Base-by-base conservation (phyloP, 2,329 filamentous ascomycete genomes). In the Chaetomium strumarium region DNA sequence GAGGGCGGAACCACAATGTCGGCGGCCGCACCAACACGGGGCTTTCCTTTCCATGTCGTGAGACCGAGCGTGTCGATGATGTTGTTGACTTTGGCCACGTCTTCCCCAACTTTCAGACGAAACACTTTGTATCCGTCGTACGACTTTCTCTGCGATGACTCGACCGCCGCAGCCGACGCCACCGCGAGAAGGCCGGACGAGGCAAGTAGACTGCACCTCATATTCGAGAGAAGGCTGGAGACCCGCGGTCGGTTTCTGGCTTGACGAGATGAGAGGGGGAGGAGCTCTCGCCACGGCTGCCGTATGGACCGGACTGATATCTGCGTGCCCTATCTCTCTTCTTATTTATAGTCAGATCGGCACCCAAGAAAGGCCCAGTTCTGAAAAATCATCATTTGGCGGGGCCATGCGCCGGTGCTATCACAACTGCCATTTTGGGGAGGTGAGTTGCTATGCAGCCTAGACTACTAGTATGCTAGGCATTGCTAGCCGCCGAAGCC, bases 81-180 rank as follows among this genome's bases (percentile, higher is more conserved):
- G n/a, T 59, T 55, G 54, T 66, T 66, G 46, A 58, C 17, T 60
- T 38, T 41, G 51, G 59, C 61, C 17, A 64, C 63, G 45, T 70
- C 59, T 40, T 67, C 56, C 16, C 65, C 64, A 34, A 70, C 67
- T 8, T 68, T 62, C n/a, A 75, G 61, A 17, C 72, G 71, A 47
- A 71, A 68, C n/a, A 73, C 72, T 56, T 74, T 72, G 64, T 71
- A 72, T 4, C 73, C 72, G 49, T 71, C 63, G 52, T 76, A 77
- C 0, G 68, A 68, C 24, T 40, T 48, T 13, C 37, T 34, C 36
- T 39, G 36, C 36, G 46, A 30, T 24, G 46, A 31, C 11, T 39
- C 36, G 10, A 40, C 46, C 17, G 29, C 37, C 6, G 46, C 46
- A 24, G 41, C 41, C 24, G 33, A 37, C 12, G 39, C 16, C 9